Conservation (phyloP, 1,139 yeast species). For the Diutina scorzettiae region DNA sequence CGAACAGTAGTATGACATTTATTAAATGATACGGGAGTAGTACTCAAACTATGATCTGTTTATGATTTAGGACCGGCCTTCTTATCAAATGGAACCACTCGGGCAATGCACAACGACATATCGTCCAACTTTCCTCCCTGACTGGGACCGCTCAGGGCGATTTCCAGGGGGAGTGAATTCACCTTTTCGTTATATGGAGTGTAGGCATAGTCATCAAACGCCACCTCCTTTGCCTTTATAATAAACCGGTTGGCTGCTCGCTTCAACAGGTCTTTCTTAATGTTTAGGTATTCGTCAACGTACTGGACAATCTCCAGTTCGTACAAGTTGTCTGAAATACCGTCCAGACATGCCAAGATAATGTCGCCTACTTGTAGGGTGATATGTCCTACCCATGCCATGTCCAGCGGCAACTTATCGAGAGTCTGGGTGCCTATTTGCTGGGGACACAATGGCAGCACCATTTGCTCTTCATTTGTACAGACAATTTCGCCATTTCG, state of each 20-base stretch:
- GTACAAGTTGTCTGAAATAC: constrained; percentile 42
- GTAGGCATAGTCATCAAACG: constrained; percentile 42
- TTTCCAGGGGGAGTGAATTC: constrained; percentile 26
- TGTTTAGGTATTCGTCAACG: constrained; percentile 20
- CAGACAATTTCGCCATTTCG: constrained; percentile 35
- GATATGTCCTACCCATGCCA: constrained; percentile 37
- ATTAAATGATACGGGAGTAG: too few relatives aligned
- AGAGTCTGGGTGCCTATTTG: constrained; percentile 46
- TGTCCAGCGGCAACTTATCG: constrained; percentile 32
- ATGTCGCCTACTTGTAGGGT: constrained; percentile 31
- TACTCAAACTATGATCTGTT: too few relatives aligned
- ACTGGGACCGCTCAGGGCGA: constrained; percentile 22
- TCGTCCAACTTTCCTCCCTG: constrained; percentile 48
- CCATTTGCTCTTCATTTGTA: constrained; percentile 38
- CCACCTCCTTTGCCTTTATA: constrained; percentile 36
- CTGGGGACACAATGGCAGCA: constrained; percentile 37
- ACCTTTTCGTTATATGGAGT: constrained; percentile 46
- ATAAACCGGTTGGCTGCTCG: constrained; percentile 29
- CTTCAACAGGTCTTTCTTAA: constrained; percentile 20
- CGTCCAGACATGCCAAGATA: constrained; percentile 40
- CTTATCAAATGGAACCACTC: constrained; percentile 16
- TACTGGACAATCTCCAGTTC: constrained; percentile 32
- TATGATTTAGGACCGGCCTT: constrained; percentile 2
- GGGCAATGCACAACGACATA: constrained; percentile 40
- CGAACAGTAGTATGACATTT: too few relatives aligned